A percentile compares a stretch with the other conserved stretches of the same genome.
phyloP scores from a whole-genome alignment of 441 rosid species.

The Erodium moschatum region DNA sequence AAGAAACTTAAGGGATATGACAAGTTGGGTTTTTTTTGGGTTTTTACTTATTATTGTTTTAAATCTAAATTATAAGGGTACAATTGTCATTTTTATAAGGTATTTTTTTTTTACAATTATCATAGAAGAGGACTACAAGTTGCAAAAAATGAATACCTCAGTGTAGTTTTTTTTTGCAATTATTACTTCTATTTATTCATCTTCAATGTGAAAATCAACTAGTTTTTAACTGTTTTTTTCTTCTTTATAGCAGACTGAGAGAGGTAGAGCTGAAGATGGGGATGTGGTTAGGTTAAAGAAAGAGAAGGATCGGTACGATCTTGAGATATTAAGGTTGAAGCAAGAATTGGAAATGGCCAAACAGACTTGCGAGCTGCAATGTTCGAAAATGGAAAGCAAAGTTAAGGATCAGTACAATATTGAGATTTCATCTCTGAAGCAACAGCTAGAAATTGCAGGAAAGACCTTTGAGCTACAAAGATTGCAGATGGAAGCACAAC shows the following conservation, averaged over 20 bases:
- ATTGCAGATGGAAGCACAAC: conserved; percentile 2
- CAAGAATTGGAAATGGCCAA: conserved; percentile 45
- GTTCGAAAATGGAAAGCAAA: neutral
- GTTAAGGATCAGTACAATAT: conserved; percentile 3
- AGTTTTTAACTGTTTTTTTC: neutral
- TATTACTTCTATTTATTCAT: neutral
- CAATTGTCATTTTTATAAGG: no score
- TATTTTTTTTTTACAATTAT: no score
- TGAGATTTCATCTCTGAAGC: conserved; percentile 2
- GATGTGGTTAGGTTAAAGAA: conserved; percentile 28
- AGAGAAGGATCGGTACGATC: conserved; percentile 45
- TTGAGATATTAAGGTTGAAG: conserved; percentile 52
- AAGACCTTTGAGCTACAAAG: conserved; percentile 3
- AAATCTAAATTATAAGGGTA: no score
- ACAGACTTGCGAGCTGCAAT: conserved; percentile 24
- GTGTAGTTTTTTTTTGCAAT: no score
- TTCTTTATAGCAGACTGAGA: conserved; percentile 47
- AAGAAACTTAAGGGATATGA: no score
- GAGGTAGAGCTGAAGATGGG: conserved; percentile 39
- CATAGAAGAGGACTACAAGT: no score
- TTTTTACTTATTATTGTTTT: no score
- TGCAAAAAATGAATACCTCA: no score
- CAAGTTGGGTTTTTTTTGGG: no score
- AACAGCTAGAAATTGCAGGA: neutral
- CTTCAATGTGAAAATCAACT: conserved; percentile 5